Conservation (phyloP, 2,329 filamentous ascomycete genomes). For the Fusarium buxicola region DNA sequence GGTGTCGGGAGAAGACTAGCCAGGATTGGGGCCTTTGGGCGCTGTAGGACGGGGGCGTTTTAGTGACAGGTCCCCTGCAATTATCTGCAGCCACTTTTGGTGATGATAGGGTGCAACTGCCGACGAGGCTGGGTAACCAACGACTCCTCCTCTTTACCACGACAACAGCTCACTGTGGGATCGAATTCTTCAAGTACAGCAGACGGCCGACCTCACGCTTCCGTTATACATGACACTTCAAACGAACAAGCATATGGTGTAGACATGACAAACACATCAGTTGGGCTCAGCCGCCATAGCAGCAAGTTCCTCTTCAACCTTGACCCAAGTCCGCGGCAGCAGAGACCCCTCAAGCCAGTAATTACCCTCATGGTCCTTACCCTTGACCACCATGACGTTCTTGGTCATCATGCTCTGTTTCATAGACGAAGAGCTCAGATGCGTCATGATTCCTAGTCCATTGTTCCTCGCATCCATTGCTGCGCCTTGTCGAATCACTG, state of each 20-base stretch:
- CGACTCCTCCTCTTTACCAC: background rate
- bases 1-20: constrained; percentile 3
- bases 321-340: constrained; percentile 42
- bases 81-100: constrained; percentile 19
- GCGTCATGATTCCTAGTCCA: constrained; percentile 32
- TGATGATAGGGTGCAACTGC: background rate
- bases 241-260: too few relatives aligned
- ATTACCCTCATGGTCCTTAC: constrained; percentile 46
- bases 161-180: too few relatives aligned
- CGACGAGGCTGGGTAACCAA: background rate
- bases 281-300: background rate
- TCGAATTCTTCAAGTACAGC: too few relatives aligned
- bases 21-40: background rate
- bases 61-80: constrained; percentile 23
- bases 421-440: constrained; percentile 25
- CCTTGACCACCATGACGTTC: constrained; percentile 39
- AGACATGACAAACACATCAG: background rate
- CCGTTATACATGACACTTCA: too few relatives aligned
- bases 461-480: constrained; percentile 22
- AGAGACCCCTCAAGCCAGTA: constrained; percentile 46
- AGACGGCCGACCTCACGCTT: too few relatives aligned
- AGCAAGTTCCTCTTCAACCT: constrained; percentile 41
- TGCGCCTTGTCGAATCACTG: constrained; percentile 35
- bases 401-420: constrained; percentile 10
- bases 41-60: background rate